Conservation (phyloP, 2,329 filamentous ascomycete species). For the Fusarium tupiense region DNA sequence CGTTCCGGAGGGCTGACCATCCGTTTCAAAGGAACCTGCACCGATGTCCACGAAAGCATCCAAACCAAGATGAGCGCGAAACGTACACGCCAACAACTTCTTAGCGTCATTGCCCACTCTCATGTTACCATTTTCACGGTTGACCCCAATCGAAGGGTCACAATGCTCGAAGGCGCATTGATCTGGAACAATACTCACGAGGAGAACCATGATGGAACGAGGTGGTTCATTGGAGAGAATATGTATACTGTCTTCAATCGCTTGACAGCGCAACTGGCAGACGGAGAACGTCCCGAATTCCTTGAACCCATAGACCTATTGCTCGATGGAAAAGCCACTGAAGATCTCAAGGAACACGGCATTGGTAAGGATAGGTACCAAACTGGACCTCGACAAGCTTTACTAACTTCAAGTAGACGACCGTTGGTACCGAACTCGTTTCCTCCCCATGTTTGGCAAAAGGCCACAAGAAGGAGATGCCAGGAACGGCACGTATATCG, state of each 20-base stretch:
- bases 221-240: conserved; percentile 67
- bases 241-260: conserved; percentile 72
- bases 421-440: conserved; percentile 76
- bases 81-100: conserved; percentile 74
- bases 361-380: conserved; percentile 52
- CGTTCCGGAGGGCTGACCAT: neutral
- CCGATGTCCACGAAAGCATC: conserved; percentile 80
- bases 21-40: conserved; percentile 66
- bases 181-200: conserved; percentile 61
- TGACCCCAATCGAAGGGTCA: conserved; percentile 68
- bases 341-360: conserved; percentile 72
- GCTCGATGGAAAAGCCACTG: conserved; percentile 66
- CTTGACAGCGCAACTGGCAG: conserved; percentile 54
- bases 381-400: neutral
- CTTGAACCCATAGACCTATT: conserved; percentile 71
- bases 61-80: conserved; percentile 73
- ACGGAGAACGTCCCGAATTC: conserved; percentile 59
- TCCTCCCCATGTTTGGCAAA: conserved; percentile 72
- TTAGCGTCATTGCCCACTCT: conserved; percentile 78
- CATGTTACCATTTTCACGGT: conserved; percentile 81
- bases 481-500: conserved; percentile 61
- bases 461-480: conserved; percentile 62
- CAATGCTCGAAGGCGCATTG: conserved; percentile 75
- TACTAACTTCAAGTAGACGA: conserved; percentile 53
- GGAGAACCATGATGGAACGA: conserved; percentile 51